Conservation (phyloP, 2,329 filamentous ascomycete genomes). For the Fusarium stilboides region DNA sequence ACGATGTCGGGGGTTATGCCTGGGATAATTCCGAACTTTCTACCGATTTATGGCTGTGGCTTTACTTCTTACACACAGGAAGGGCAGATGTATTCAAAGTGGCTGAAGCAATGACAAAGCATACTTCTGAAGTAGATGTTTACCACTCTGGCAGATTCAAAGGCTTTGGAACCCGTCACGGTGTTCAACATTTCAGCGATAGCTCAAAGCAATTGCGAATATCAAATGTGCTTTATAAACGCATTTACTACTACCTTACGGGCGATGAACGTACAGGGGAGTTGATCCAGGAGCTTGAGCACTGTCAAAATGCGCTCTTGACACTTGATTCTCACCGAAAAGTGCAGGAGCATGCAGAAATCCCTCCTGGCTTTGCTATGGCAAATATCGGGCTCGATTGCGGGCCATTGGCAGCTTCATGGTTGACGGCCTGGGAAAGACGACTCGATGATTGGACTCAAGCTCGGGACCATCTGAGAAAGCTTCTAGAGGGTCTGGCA, state of each 20-base stretch:
- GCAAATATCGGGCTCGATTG: constrained; percentile 41
- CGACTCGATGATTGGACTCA: constrained; percentile 19
- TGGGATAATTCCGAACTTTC: constrained; percentile 77
- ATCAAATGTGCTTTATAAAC: constrained; percentile 52
- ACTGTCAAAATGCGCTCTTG: constrained; percentile 29
- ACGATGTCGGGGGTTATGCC: constrained; percentile 74
- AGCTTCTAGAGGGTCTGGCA: constrained; percentile 26
- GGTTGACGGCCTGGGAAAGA: constrained; percentile 42
- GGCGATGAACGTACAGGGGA: constrained; percentile 72
- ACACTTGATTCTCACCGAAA: constrained; percentile 38
- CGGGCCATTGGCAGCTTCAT: constrained; percentile 32
- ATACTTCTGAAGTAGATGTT: constrained; percentile 73
- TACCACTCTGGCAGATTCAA: constrained; percentile 72
- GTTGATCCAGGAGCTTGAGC: constrained; percentile 27
- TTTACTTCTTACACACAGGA: constrained; percentile 72
- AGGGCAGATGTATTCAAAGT: constrained; percentile 70
- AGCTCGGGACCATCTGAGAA: constrained; percentile 27
- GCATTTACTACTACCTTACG: constrained; percentile 70
- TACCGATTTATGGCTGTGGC: constrained; percentile 74
- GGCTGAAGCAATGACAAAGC: constrained; percentile 70
- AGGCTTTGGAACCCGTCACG: constrained; percentile 73
- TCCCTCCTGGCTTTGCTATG: constrained; percentile 38
- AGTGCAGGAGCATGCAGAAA: constrained; percentile 30
- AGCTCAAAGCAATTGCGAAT: constrained; percentile 74
- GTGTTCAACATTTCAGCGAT: constrained; percentile 74